Conservation (phyloP, 495 filamentous ascomycete genomes). For the Margaritispora aquatica region DNA sequence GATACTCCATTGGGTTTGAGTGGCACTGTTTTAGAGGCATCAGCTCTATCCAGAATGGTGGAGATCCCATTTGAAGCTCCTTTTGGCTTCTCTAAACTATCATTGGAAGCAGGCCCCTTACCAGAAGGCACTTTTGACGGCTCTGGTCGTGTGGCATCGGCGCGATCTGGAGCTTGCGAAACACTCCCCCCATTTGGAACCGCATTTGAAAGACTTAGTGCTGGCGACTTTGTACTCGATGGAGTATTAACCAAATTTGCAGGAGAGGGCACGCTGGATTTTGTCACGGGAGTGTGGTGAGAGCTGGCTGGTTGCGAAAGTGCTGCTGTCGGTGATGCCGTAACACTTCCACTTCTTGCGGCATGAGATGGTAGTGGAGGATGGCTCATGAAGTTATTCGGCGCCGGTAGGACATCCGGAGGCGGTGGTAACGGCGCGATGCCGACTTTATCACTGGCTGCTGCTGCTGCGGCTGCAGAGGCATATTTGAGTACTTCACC, state of each 20-base stretch:
- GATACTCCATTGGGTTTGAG: no score
- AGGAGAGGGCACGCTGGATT: slow-evolving; percentile 33
- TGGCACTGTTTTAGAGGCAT: no score
- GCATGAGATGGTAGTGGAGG: slow-evolving; percentile 24
- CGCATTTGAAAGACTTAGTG: slow-evolving; percentile 35
- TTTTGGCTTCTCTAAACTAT: slow-evolving; percentile 32
- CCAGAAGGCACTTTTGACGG: slow-evolving; percentile 22
- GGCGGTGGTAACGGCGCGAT: slow-evolving; percentile 44
- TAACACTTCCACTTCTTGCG: slow-evolving; percentile 32
- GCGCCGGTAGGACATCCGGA: slow-evolving; percentile 18
- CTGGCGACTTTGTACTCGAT: slow-evolving; percentile 42
- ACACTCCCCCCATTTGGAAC: slow-evolving; percentile 25
- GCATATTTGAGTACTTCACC: slow-evolving; percentile 94
- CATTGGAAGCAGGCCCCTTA: slow-evolving; percentile 33
- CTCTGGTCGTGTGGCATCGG: slow-evolving; percentile 26
- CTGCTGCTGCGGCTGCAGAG: slow-evolving; percentile 90
- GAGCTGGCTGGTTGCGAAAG: slow-evolving; percentile 44
- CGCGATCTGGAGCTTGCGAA: slow-evolving; percentile 41
- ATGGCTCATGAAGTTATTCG: slow-evolving; percentile 10
- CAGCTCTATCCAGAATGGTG: background rate
- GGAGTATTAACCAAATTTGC: slow-evolving; percentile 22
- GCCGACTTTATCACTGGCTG: slow-evolving; percentile 63
- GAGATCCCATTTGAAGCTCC: slow-evolving; percentile 25
- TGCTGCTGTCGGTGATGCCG: slow-evolving; percentile 46
- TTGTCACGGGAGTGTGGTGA: slow-evolving; percentile 31